Conservation (phyloP, 768 basidiomycete genomes). For the Trichaptum fuscoviolaceum region DNA sequence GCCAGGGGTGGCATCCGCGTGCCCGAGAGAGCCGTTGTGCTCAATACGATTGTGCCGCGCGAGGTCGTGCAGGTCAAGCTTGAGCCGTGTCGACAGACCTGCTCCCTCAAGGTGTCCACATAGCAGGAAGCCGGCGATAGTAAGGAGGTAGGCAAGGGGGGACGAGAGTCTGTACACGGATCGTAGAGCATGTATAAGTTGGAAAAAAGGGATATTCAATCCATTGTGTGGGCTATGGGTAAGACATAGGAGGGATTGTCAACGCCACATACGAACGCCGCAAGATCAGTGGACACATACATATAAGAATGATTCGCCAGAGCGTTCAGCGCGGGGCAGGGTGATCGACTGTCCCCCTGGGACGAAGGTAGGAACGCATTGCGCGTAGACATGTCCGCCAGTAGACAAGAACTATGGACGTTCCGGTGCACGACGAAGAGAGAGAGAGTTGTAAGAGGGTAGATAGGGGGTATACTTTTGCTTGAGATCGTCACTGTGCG, state of each 20-base stretch:
- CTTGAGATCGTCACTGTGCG: background rate
- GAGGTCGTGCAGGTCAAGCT: conserved; percentile 18
- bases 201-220: conserved; percentile 13
- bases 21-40: conserved; percentile 24
- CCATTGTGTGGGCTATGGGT: conserved; percentile 18
- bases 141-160: conserved; percentile 20
- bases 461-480: background rate
- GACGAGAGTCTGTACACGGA: conserved; percentile 18
- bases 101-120: conserved; percentile 12
- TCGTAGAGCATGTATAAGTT: conserved; percentile 15
- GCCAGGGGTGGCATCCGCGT: conserved; percentile 17
- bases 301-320: conserved; percentile 55
- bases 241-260: background rate
- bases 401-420: background rate
- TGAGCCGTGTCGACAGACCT: background rate
- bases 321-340: conserved; percentile 52
- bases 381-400: background rate
- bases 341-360: conserved; percentile 21
- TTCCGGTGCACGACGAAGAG: background rate
- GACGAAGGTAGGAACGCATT: conserved; percentile 12
- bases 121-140: conserved; percentile 14
- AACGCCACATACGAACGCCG: background rate
- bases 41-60: conserved; percentile 23
- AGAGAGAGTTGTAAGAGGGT: background rate
- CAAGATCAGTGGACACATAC: conserved; percentile 19